Percentiles rank a stretch among this genome's conserved stretches.
Evolutionary conservation across 768 basidiomycete genomes (phyloP).

Genomic region (Mycena kentingensis): DNA sequence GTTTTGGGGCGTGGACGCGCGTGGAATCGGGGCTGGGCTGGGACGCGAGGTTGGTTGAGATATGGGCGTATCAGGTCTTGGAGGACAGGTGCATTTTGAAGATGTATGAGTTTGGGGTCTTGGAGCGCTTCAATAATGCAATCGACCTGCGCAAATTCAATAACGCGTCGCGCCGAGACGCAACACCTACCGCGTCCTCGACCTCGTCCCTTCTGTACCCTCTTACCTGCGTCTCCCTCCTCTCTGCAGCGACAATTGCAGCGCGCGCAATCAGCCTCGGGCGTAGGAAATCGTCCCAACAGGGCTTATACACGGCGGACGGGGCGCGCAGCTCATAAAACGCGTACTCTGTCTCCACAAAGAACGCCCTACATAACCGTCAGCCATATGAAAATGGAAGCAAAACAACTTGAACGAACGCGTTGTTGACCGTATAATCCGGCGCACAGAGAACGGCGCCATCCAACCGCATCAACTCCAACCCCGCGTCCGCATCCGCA

Average conservation of each 20-base stretch:
- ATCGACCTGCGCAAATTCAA: not conserved
- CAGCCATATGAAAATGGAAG: not conserved
- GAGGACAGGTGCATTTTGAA: conserved; percentile 10
- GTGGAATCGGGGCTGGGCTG: no score
- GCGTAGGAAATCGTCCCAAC: conserved; percentile 51
- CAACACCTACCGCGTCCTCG: conserved; percentile 7
- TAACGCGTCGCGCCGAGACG: no score
- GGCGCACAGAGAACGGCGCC: conserved; percentile 50
- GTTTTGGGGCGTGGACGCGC: conserved; percentile 19
- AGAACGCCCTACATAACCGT: conserved; percentile 52
- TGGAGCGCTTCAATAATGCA: not conserved
- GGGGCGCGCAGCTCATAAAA: conserved; percentile 62
- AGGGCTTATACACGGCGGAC: conserved; percentile 43
- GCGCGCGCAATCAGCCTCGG: conserved; percentile 55
- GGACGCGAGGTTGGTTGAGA: not conserved
- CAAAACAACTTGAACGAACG: conserved; percentile 50
- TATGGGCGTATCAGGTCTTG: conserved; percentile 4
- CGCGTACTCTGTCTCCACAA: conserved; percentile 62
- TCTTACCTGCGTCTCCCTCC: conserved; percentile 35
- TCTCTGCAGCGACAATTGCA: conserved; percentile 31
- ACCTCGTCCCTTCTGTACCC: conserved; percentile 22
- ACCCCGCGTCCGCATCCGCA: conserved; percentile 27
- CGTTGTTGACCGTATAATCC: conserved; percentile 50
- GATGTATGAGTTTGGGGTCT: not conserved
- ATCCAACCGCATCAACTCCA: conserved; percentile 47